Conservation (phyloP, 2,329 filamentous ascomycete species). For the Cladosporium sp. region DNA sequence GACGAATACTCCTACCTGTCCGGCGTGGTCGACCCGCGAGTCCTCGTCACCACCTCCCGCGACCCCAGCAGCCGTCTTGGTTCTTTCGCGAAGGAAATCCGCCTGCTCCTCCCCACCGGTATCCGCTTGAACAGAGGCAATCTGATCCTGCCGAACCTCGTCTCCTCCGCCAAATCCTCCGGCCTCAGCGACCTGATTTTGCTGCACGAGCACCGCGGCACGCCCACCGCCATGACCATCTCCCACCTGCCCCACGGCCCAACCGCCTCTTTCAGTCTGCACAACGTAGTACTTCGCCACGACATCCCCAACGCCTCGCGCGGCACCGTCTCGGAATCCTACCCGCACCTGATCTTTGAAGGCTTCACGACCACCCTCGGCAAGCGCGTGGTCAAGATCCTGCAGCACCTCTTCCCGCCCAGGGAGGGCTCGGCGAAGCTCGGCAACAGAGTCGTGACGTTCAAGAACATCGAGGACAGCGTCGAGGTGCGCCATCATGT, state of each 20-base stretch:
- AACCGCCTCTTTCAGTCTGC: constrained; percentile 79
- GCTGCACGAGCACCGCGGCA: constrained; percentile 88
- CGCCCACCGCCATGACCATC: constrained; percentile 82
- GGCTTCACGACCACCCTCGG: constrained; percentile 82
- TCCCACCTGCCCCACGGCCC: constrained; percentile 87
- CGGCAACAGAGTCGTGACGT: constrained; percentile 85
- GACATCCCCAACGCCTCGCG: constrained; percentile 86
- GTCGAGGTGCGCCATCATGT: constrained; percentile 93
- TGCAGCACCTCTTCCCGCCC: constrained; percentile 93
- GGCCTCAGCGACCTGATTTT: constrained; percentile 82
- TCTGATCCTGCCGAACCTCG: constrained; percentile 78
- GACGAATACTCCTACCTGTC: constrained; percentile 89
- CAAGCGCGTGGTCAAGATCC: constrained; percentile 76
- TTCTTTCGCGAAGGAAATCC: constrained; percentile 91
- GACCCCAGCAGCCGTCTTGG: constrained; percentile 79
- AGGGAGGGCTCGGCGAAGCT: constrained; percentile 76
- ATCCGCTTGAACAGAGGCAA: constrained; percentile 92
- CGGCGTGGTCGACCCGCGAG: constrained; percentile 84
- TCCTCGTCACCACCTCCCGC: constrained; percentile 86
- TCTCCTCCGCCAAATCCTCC: constrained; percentile 73
- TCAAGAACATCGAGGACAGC: constrained; percentile 81
- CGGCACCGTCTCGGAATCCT: constrained; percentile 86
- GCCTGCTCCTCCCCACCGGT: constrained; percentile 75
- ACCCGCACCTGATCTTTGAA: constrained; percentile 94
- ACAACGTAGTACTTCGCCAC: constrained; percentile 88